Base-by-base conservation (phyloP, 306 rosid genomes). In the Ammopiptanthus mongolicus region DNA sequence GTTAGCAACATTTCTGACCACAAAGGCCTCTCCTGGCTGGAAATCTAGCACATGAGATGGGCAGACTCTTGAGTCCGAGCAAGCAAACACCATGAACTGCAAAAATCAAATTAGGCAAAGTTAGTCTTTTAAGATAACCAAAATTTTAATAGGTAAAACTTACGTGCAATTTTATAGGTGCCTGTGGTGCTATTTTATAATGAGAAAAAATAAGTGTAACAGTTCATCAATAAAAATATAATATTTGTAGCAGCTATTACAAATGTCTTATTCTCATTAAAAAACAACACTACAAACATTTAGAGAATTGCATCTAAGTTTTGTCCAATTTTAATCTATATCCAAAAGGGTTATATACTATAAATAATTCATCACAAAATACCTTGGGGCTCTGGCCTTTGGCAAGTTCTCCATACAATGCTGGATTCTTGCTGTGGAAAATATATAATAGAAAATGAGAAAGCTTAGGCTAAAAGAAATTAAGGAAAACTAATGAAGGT, bases 21-120 rank as follows among this genome's bases (percentile, higher is more conserved):
- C 83, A 88, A 96, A 96, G 53, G 99, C 99, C 84, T 96, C 98
- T 37, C 99, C 99, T 46, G 99, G 99, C 74, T 96, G 99, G 81
- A 92, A 86, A 80, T 96, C 90, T 58, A 96, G 85, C 61, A 85
- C 89, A 79, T 96, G 99, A 50, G 99, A 96, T 71, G 99, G 99
- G 78, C 99, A 96, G 0, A 96, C 99, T 65, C 99, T 87, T 12
- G 99, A 96, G 85, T 96, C 99, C 23, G 98, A 86, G 92, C 99
- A 96, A 13, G 99, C 98, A 89, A 96, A 96, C 78, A 92, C 82
- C 99, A 96, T 96, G 47, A 73, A 96, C 99, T 95, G 86, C 83
- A 80, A 67, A 79, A 31, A 68, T 2, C 1, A 48, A 50, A 25
- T 0, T 4, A 42, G 6, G 39, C 39, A 65, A 23, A 70, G 13